Evolutionary conservation across 768 basidiomycete species (phyloP).

Genomic region (Chiua virens): DNA sequence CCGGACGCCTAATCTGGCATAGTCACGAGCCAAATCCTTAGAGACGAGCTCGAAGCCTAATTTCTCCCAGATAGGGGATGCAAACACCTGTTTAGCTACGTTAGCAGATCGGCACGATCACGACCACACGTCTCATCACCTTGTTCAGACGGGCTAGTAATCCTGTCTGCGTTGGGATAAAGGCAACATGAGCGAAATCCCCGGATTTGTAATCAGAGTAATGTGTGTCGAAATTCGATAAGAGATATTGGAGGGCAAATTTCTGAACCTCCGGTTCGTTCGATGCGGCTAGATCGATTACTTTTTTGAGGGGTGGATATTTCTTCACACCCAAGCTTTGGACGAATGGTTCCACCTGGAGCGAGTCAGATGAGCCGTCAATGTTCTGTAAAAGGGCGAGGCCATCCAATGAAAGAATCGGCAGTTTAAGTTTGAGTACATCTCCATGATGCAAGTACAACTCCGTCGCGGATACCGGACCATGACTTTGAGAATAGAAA

Average conservation of each 20-base stretch:
- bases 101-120: not conserved
- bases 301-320: constrained; percentile 2
- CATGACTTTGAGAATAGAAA: constrained; percentile 5
- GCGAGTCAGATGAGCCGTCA: not conserved
- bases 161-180: constrained; percentile 12
- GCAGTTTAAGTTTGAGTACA: constrained; percentile 70
- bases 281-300: constrained; percentile 11
- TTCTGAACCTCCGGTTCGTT: not conserved
- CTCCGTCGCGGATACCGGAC: constrained; percentile 32
- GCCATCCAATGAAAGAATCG: constrained; percentile 52
- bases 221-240: constrained; percentile 4
- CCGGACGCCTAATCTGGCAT: constrained; percentile 12
- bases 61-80: constrained; percentile 1
- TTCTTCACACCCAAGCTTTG: not conserved
- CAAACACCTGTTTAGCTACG: constrained; percentile 8
- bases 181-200: constrained; percentile 5
- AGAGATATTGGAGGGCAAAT: constrained; percentile 9
- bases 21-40: not conserved
- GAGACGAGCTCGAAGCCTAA: constrained; percentile 8
- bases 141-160: constrained; percentile 7
- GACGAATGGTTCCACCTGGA: not conserved
- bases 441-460: constrained; percentile 78
- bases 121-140: not conserved
- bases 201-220: constrained; percentile 14
- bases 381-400: not conserved